Conservation (phyloP, 208 protist genomes). For the Acanthamoeba culbertsoni region DNA sequence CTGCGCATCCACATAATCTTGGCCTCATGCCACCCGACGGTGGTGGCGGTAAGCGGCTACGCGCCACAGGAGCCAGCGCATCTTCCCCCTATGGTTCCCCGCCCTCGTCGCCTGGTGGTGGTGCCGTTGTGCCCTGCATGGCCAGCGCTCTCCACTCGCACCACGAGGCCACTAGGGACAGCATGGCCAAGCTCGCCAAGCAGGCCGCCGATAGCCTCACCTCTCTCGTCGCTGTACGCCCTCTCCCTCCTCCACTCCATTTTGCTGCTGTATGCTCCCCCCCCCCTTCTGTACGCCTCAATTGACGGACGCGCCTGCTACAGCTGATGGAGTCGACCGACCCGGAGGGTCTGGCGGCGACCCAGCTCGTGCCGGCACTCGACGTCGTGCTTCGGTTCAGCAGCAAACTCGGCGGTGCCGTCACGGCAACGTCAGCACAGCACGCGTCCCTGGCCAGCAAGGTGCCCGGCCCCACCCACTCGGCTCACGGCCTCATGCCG, state of each 20-base stretch:
- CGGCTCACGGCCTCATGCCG: neutral
- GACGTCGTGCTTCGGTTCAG: constrained; percentile 15
- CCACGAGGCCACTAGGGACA: constrained; percentile 1
- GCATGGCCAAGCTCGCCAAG: neutral
- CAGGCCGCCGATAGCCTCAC: constrained; percentile 1
- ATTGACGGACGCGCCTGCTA: neutral
- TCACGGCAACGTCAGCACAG: neutral
- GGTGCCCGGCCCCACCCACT: neutral
- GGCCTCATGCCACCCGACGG: neutral
- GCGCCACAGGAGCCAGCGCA: neutral
- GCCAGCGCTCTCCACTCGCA: neutral
- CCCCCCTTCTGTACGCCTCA: neutral
- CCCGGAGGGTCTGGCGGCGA: neutral
- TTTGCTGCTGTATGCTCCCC: no score
- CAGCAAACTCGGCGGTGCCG: neutral
- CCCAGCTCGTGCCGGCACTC: constrained; percentile 19
- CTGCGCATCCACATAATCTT: neutral
- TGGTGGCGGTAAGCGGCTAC: neutral
- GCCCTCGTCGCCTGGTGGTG: neutral
- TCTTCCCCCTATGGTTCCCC: neutral
- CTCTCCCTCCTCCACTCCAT: neutral
- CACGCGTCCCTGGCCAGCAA: neutral
- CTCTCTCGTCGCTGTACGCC: constrained; percentile 13
- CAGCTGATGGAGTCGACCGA: constrained; percentile 48
- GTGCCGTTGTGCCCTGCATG: neutral